Percentiles rank a stretch among this genome's conserved stretches.
Conservation (phyloP, 305 asterid species). For the Withania somnifera region DNA sequence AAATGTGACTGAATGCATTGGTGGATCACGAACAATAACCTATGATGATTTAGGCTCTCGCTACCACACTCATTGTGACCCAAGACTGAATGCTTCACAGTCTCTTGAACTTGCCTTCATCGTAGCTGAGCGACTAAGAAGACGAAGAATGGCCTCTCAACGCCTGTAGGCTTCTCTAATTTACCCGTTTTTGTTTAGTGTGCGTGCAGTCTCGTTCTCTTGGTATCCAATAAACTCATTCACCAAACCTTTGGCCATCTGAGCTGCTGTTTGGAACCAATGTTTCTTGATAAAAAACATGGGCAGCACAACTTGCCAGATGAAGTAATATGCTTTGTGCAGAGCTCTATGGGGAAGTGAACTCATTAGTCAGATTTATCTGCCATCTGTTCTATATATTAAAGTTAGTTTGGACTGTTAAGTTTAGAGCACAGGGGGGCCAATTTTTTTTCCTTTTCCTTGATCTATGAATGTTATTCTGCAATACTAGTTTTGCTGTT, state of each 20-base stretch:
- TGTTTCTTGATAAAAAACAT: background rate
- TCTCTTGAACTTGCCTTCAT: conserved; percentile 45
- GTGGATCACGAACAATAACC: conserved; percentile 44
- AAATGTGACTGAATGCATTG: conserved; percentile 47
- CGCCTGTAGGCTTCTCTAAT: conserved; percentile 6
- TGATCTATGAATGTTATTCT: background rate
- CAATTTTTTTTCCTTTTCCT: background rate
- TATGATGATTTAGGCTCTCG: conserved; percentile 43
- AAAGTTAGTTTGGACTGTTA: background rate
- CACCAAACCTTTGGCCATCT: background rate
- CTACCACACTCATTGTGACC: conserved; percentile 51
- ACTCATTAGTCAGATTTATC: background rate
- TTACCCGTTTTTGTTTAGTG: background rate
- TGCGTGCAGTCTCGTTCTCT: background rate
- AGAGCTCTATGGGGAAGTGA: background rate
- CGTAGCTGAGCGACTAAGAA: conserved; percentile 30
- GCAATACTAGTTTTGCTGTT: background rate
- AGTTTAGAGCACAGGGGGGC: background rate
- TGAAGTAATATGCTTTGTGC: background rate
- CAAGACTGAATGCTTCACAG: conserved; percentile 44
- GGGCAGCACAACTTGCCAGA: background rate
- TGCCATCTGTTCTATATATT: background rate
- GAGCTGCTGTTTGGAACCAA: background rate
- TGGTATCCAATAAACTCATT: background rate
- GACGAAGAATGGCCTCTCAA: conserved; percentile 27